Evolutionary conservation across 768 basidiomycete species (phyloP).

Genomic region (Dioszegia crocea): DNA sequence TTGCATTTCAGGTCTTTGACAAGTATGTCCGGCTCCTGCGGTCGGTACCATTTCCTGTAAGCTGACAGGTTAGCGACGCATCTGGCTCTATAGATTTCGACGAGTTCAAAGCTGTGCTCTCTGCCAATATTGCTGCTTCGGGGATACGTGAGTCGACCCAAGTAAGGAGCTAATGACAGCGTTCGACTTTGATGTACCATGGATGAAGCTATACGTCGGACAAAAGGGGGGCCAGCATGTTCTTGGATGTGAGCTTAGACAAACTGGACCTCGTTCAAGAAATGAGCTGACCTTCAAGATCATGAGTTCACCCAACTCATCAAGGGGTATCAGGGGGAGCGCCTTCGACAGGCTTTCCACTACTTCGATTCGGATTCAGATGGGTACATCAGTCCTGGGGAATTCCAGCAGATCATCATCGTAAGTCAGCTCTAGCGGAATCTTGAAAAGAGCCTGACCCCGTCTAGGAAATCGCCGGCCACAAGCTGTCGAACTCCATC

Average conservation of each 20-base stretch:
- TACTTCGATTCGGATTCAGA: conserved; percentile 83
- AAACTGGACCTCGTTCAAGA: not conserved
- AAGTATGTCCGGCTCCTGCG: conserved; percentile 59
- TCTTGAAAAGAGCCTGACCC: conserved; percentile 41
- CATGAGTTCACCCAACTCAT: conserved; percentile 97
- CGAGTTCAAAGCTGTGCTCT: conserved; percentile 90
- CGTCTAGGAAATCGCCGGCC: conserved; percentile 78
- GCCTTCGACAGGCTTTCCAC: conserved; percentile 91
- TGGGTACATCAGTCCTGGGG: conserved; percentile 86
- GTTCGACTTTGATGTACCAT: conserved; percentile 93
- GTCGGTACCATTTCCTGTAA: not conserved
- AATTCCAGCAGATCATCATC: conserved; percentile 91
- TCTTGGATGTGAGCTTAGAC: conserved; percentile 68
- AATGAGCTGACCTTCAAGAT: conserved; percentile 55
- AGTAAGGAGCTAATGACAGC: conserved; percentile 47
- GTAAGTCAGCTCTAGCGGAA: conserved; percentile 43
- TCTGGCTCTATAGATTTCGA: conserved; percentile 90
- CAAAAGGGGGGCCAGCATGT: conserved; percentile 87
- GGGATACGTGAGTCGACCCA: conserved; percentile 34
- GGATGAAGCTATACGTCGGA: conserved; percentile 94
- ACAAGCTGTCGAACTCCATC: conserved; percentile 91
- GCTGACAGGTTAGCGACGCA: conserved; percentile 60
- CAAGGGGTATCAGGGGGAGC: conserved; percentile 97
- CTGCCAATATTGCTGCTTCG: conserved; percentile 69
- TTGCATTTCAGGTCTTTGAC: conserved; percentile 94